Percentiles rank a stretch among this genome's conserved stretches.
These are phyloP conservation scores for Fusarium sp. DNA, from an alignment of 2,329 filamentous ascomycete genomes.

Conservation along the genomic window DNA sequence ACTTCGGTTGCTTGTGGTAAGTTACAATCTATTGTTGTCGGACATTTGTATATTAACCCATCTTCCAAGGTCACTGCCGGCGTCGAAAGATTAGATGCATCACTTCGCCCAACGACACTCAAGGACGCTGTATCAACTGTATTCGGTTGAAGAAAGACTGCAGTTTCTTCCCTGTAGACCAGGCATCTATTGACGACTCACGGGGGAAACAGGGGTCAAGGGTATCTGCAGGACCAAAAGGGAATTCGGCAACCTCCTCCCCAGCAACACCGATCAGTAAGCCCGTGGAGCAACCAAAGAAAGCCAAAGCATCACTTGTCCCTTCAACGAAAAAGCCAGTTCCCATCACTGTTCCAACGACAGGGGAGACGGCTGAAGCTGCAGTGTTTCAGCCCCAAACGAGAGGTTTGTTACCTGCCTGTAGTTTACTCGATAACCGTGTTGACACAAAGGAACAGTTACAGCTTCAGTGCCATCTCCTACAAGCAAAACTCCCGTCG, in stretches of 20 bases:
- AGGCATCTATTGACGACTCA: constrained; percentile 66
- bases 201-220: constrained; percentile 56
- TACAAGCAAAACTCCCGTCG: constrained; percentile 13
- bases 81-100: constrained; percentile 94
- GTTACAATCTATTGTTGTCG: constrained; percentile 52
- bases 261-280: constrained; percentile 58
- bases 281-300: constrained; percentile 54
- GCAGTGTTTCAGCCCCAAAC: constrained; percentile 54
- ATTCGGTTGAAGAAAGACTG: constrained; percentile 95
- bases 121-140: constrained; percentile 89
- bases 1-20: constrained; percentile 96
- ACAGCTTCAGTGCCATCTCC: constrained; percentile 29
- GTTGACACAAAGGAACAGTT: constrained; percentile 3
- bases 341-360: constrained; percentile 56
- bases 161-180: constrained; percentile 90
- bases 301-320: constrained; percentile 53
- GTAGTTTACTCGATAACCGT: constrained; percentile 20
- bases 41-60: constrained; percentile 5
- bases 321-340: constrained; percentile 59
- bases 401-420: constrained; percentile 55
- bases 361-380: constrained; percentile 53
- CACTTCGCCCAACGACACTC: constrained; percentile 75
- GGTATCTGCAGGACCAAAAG: constrained; percentile 53
- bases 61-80: constrained; percentile 80
- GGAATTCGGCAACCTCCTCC: constrained; percentile 61